Conservation (phyloP, 2,329 filamentous ascomycete species). For the Penicillium sp. region DNA sequence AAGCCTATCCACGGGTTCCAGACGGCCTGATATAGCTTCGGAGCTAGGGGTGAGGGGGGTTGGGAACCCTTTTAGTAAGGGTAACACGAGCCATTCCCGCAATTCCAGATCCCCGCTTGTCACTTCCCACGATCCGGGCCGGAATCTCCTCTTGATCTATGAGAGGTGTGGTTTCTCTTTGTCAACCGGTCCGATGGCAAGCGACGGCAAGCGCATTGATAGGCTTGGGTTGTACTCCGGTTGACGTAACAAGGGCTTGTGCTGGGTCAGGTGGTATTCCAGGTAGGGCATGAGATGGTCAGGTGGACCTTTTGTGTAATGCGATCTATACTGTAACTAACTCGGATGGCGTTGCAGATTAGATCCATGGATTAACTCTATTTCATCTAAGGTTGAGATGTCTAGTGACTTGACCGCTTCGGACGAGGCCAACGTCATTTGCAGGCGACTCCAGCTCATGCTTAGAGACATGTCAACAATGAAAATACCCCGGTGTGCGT, state of each 20-base stretch:
- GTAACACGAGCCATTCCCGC: constrained; percentile 1
- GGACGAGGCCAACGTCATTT: not conserved
- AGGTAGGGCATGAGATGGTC: not conserved
- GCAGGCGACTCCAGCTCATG: not conserved
- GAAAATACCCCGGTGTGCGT: not conserved
- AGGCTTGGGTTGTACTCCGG: constrained; percentile 5
- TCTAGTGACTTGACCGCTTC: not conserved
- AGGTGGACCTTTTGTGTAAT: constrained; percentile 7
- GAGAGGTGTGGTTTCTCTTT: constrained; percentile 24
- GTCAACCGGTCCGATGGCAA: constrained; percentile 31
- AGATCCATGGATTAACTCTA: not conserved
- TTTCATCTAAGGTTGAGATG: not conserved
- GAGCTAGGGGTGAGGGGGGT: not conserved
- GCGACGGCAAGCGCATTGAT: constrained; percentile 31
- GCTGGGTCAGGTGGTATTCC: constrained; percentile 8
- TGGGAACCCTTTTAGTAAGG: not conserved
- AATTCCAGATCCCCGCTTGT: not conserved
- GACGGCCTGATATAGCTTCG: constrained; percentile 4
- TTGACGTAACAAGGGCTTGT: constrained; percentile 17
- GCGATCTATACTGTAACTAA: not conserved
- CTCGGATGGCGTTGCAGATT: not conserved
- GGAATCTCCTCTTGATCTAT: constrained; percentile 8
- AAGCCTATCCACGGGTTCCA: constrained; percentile 1
- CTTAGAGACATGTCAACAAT: not conserved
- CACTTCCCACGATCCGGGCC: constrained; percentile 11